Evolutionary conservation across 164 flowering plant species (phyloP).

Genomic region (Akebia trifoliata): DNA sequence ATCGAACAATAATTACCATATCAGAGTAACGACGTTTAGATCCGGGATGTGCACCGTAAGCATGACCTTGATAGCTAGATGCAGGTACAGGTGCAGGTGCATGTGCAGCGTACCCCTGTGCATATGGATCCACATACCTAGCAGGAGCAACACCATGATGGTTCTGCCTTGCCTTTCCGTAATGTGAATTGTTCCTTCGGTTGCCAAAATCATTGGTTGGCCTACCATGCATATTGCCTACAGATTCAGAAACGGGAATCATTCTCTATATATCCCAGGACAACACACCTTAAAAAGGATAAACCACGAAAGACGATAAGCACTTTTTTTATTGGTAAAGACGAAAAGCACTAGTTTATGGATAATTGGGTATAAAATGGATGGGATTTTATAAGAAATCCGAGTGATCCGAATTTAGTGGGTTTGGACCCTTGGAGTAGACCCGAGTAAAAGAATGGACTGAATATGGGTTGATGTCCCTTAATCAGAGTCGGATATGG

Average conservation of each 20-base stretch:
- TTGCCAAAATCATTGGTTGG: constrained; percentile 18
- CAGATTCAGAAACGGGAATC: constrained; percentile 10
- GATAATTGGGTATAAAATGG: too few relatives aligned
- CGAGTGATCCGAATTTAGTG: too few relatives aligned
- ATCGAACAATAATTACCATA: constrained; percentile 20
- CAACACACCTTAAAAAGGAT: background rate
- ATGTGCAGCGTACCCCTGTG: constrained; percentile 16
- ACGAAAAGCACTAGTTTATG: too few relatives aligned
- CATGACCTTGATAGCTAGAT: constrained; percentile 18
- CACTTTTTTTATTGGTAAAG: background rate
- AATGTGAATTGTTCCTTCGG: constrained; percentile 15
- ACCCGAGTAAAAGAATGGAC: too few relatives aligned
- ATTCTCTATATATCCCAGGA: constrained; percentile 4
- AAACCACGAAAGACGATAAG: background rate
- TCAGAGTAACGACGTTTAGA: constrained; percentile 26
- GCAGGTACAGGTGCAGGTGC: background rate
- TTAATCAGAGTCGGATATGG: too few relatives aligned
- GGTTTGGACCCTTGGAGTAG: too few relatives aligned
- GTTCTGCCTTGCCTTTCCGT: constrained; percentile 16
- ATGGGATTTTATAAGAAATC: too few relatives aligned
- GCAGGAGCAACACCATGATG: constrained; percentile 12
- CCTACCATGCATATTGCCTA: constrained; percentile 27
- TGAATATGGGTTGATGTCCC: too few relatives aligned
- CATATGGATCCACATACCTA: constrained; percentile 22
- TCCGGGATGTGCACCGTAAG: constrained; percentile 26